phyloP scores from a whole-genome alignment of 192 early-diverging fungal genomes.

The Radiomyces spectabilis region DNA sequence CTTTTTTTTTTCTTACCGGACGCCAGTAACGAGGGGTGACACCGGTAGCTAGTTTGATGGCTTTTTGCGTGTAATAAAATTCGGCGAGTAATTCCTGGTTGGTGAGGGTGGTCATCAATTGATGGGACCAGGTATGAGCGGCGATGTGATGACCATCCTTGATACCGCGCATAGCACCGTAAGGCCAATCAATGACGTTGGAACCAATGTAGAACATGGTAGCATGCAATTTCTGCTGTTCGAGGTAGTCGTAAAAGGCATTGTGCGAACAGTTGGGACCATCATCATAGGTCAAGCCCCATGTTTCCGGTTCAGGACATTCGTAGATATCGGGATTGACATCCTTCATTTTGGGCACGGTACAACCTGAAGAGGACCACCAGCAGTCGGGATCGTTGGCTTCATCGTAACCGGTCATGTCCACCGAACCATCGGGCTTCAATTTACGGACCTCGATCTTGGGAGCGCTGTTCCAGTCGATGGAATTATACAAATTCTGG shows the following conservation, averaged over 20 bases:
- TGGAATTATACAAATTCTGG: slow-evolving; percentile 32
- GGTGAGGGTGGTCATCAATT: slow-evolving; percentile 25
- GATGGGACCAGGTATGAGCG: slow-evolving; percentile 53
- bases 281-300: slow-evolving; percentile 54
- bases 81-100: slow-evolving; percentile 34
- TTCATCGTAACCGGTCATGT: slow-evolving; percentile 7
- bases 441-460: slow-evolving; percentile 21
- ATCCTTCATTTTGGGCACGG: slow-evolving; percentile 11
- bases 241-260: slow-evolving; percentile 34
- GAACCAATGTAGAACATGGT: slow-evolving; percentile 33
- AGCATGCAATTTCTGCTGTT: slow-evolving; percentile 24
- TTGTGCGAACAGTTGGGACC: slow-evolving; percentile 41
- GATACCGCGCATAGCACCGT: slow-evolving; percentile 26
- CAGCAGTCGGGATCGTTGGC: slow-evolving; percentile 22
- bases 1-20: slow-evolving; percentile 21
- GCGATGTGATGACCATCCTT: slow-evolving; percentile 51
- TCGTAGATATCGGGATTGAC: slow-evolving; percentile 17
- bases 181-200: slow-evolving; percentile 27
- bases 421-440: slow-evolving; percentile 7
- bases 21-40: slow-evolving; percentile 49
- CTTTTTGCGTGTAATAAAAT: slow-evolving; percentile 38
- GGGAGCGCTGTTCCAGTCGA: slow-evolving; percentile 34
- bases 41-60: slow-evolving; percentile 36
- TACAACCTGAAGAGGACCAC: slow-evolving; percentile 32
- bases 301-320: slow-evolving; percentile 35